Percentiles rank a stretch among this genome's conserved stretches.
These are phyloP conservation scores for Neolentinus lepideus DNA, from an alignment of 1,284 basidiomycete species.

Conservation along the genomic window DNA sequence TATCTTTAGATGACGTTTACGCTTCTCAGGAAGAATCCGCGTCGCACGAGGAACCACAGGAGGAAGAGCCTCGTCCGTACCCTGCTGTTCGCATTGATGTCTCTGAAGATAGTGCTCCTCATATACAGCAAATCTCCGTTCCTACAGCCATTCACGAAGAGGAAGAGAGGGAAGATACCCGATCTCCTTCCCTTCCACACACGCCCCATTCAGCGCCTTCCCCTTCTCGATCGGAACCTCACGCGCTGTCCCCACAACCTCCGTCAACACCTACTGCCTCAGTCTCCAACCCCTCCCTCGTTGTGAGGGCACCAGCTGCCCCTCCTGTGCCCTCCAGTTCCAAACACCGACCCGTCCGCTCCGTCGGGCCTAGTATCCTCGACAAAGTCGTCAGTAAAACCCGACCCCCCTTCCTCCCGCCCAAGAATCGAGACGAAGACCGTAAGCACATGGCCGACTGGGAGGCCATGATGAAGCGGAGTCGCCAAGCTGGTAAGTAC, in stretches of 20 bases:
- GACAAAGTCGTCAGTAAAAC: conserved; percentile 76
- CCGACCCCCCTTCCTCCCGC: conserved; percentile 77
- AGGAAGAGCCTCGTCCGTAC: conserved; percentile 17
- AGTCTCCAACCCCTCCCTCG: conserved; percentile 6
- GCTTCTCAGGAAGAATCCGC: conserved; percentile 6
- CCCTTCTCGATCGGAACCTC: conserved; percentile 7
- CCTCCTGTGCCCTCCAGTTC: conserved; percentile 8
- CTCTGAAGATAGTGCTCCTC: conserved; percentile 25
- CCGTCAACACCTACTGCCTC: not conserved
- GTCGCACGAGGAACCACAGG: conserved; percentile 6
- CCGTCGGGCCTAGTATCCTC: conserved; percentile 47
- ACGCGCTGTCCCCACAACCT: conserved; percentile 8
- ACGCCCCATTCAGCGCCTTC: conserved; percentile 9
- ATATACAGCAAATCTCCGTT: conserved; percentile 13
- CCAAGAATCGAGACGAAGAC: conserved; percentile 79
- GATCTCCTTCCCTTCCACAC: not conserved
- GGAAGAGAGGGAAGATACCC: not conserved
- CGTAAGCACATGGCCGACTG: conserved; percentile 82
- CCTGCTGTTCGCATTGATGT: conserved; percentile 41
- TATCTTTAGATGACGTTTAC: conserved; percentile 26
- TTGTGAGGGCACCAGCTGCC: conserved; percentile 9
- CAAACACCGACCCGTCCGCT: not conserved
- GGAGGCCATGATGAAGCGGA: conserved; percentile 88
- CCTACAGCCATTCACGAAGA: conserved; percentile 10
- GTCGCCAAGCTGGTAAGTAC: conserved; percentile 58